Base-by-base conservation (phyloP, 2,329 filamentous ascomycete species). In the Paraphaeosphaeria minitans region DNA sequence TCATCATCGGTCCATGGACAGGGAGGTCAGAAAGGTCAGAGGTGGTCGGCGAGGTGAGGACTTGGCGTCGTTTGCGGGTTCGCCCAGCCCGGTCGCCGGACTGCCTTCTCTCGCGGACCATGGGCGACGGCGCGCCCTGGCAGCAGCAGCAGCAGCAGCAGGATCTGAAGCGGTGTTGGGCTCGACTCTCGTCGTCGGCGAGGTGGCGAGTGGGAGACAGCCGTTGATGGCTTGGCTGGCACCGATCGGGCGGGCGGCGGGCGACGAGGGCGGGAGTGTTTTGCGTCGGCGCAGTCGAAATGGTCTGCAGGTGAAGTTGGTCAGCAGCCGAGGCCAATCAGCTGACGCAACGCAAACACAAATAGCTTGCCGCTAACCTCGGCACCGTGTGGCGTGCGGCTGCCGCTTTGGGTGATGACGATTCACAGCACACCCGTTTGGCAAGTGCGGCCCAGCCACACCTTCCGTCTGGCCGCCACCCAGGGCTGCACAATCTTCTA, bases 21-120 rank as follows among this genome's bases (percentile, higher is more conserved):
- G 69, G 65, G 63, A 65, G 62, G 59, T 61, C 65, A 62, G 63
- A 75, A n/a, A n/a, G n/a, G n/a, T n/a, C n/a, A n/a, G n/a, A n/a
- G n/a, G n/a, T n/a, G 72, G 73, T 76, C 74, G 74, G 71, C 74
- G 74, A 75, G 67, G 69, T 72, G 43, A 46, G 10, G 2, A 31
- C 70, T 73, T 73, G 69, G 70, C 69, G 12, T 19, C 24, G 24
- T 21, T 7, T 53, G 5, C 45, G 19, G 16, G 16, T 7, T 29
- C 19, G 52, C 27, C 39, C 41, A 29, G 35, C 31, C 27, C 19
- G 19, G 43, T 35, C 43, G 42, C 31, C 29, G 33, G 22, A 19
- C 53, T 16, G 41, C 13, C 3, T 41, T 41, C 37, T 9, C 14
- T 7, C 8, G 37, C 42, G n/a, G 51, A 21, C 52, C 16, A 35